Evolutionary conservation across 345 rosid species (phyloP).

Genomic region (Eucalyptus regnans): DNA sequence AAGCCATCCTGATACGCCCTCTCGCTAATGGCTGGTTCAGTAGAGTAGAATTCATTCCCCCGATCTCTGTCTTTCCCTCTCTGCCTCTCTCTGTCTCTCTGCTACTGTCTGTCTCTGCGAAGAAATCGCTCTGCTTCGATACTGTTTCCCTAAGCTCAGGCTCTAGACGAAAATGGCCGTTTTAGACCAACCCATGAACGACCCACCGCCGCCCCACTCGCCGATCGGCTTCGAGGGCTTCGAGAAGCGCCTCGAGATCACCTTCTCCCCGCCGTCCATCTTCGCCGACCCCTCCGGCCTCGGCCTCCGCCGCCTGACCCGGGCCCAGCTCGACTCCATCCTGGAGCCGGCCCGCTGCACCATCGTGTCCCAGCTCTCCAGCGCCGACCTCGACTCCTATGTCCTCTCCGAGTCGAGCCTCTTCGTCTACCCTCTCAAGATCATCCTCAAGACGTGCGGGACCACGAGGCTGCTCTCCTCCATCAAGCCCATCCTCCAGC

Average conservation of each 20-base stretch:
- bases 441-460: slow-evolving; percentile 75
- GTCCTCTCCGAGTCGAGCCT: slow-evolving; percentile 84
- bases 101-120: neutral
- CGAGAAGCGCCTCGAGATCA: slow-evolving; percentile 67
- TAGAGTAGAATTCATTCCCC: slow-evolving; percentile 8
- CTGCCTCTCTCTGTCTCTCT: neutral
- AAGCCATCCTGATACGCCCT: slow-evolving; percentile 62
- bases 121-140: neutral
- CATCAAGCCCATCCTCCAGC: slow-evolving; percentile 29
- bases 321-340: slow-evolving; percentile 42
- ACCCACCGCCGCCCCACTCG: slow-evolving; percentile 1
- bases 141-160: neutral
- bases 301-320: slow-evolving; percentile 41
- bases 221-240: slow-evolving; percentile 66
- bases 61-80: neutral
- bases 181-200: neutral
- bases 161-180: neutral
- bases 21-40: neutral
- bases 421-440: slow-evolving; percentile 45
- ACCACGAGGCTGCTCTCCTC: slow-evolving; percentile 66
- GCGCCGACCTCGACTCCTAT: slow-evolving; percentile 54
- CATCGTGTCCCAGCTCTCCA: slow-evolving; percentile 52
- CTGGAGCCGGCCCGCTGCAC: slow-evolving; percentile 57
- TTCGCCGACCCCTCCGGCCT: slow-evolving; percentile 35
- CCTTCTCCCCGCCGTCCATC: slow-evolving; percentile 34